These are phyloP conservation scores for Phaseolus lunatus DNA, from an alignment of 306 rosid species.

Conservation along the genomic window DNA sequence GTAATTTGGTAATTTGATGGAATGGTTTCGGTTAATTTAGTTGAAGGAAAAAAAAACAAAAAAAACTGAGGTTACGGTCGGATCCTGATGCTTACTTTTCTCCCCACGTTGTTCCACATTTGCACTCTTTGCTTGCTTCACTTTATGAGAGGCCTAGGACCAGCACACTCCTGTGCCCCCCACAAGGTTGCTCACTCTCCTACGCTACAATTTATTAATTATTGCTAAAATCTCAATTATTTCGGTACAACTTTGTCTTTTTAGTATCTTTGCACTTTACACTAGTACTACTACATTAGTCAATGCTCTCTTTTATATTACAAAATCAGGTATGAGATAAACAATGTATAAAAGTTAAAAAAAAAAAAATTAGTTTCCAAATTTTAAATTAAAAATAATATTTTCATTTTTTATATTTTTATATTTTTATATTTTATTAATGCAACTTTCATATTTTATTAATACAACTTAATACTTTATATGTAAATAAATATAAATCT, in stretches of 20 bases:
- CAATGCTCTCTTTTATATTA: too few species aligned
- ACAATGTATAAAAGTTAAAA: too few species aligned
- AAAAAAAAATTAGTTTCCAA: too few species aligned
- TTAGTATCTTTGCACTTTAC: neutral
- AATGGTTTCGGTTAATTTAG: slow-evolving; percentile 52
- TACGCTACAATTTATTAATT: neutral
- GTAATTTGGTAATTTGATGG: neutral
- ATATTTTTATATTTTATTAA: too few species aligned
- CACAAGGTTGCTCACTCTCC: neutral
- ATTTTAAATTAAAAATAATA: too few species aligned
- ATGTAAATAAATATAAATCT: too few species aligned
- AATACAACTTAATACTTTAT: too few species aligned
- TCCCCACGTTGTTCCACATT: neutral
- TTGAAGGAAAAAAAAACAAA: slow-evolving; percentile 8
- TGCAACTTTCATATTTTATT: too few species aligned
- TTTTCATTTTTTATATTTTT: too few species aligned
- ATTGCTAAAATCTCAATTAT: neutral
- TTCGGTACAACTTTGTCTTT: neutral
- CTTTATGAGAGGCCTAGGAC: slow-evolving; percentile 32
- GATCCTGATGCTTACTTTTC: neutral
- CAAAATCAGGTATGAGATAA: too few species aligned
- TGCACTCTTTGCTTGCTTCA: neutral
- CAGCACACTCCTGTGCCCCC: neutral
- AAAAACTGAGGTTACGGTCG: slow-evolving; percentile 37
- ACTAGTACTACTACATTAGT: too few species aligned